A percentile compares a stretch with the other conserved stretches of the same genome.
Conservation (phyloP, 2,329 filamentous ascomycete genomes). For the Ceratocystiopsis sp. region DNA sequence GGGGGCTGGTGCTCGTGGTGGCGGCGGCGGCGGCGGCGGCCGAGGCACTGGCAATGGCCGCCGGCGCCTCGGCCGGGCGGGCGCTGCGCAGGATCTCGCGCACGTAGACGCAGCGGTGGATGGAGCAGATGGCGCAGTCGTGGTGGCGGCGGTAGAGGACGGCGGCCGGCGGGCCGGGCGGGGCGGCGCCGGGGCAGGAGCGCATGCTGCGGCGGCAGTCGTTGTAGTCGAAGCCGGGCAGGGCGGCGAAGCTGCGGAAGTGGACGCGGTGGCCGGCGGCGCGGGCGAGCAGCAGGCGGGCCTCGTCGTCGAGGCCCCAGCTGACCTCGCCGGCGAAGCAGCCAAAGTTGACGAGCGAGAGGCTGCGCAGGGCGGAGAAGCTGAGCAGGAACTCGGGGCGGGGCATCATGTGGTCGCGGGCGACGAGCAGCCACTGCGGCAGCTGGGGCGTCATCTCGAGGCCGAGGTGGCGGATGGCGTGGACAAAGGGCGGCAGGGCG, state of each 20-base stretch:
- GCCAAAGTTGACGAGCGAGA: constrained; percentile 8
- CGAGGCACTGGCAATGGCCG: neutral
- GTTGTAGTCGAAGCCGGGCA: constrained; percentile 5
- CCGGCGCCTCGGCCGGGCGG: neutral
- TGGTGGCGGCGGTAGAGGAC: neutral
- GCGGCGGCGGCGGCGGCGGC: too few species aligned
- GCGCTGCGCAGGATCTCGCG: constrained; percentile 3
- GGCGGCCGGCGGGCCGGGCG: too few species aligned
- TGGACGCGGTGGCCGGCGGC: constrained; percentile 3
- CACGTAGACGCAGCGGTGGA: constrained; percentile 10
- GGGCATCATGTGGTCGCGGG: constrained; percentile 5
- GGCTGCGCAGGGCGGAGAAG: constrained; percentile 7
- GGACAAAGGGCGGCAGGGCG: constrained; percentile 4
- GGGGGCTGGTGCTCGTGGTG: neutral
- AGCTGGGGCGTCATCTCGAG: constrained; percentile 9
- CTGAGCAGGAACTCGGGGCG: constrained; percentile 7
- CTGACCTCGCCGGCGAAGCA: constrained; percentile 6
- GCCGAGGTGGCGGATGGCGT: constrained; percentile 6
- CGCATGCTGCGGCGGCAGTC: too few species aligned
- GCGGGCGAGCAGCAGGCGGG: constrained; percentile 4
- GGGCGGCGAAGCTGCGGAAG: constrained; percentile 5
- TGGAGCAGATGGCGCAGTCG: constrained; percentile 10
- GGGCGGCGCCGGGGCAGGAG: too few species aligned
- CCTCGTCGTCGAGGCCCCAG: constrained; percentile 5
- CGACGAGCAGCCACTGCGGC: constrained; percentile 7